A percentile compares a stretch with the other conserved stretches of the same genome.
phyloP scores from a whole-genome alignment of 768 basidiomycete species.

The Mycena maculata region DNA sequence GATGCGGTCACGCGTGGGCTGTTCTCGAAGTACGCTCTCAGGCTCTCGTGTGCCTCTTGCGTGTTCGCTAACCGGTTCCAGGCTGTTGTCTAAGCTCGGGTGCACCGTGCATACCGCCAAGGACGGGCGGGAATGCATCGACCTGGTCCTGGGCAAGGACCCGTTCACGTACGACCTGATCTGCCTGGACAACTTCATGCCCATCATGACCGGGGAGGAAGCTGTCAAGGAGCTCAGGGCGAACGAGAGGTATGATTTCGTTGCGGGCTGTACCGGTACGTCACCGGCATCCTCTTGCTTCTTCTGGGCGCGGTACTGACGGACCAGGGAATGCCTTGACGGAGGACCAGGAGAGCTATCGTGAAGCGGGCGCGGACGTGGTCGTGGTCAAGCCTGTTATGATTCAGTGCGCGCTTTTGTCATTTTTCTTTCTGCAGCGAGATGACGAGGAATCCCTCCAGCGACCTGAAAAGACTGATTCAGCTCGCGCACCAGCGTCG shows the following conservation, averaged over 20 bases:
- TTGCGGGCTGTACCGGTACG: conserved; percentile 42
- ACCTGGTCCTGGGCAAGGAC: conserved; percentile 42
- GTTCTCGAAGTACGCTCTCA: conserved; percentile 26
- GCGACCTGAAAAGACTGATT: conserved; percentile 32
- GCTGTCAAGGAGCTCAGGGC: conserved; percentile 47
- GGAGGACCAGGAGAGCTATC: conserved; percentile 47
- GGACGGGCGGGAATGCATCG: conserved; percentile 51
- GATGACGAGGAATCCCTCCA: not conserved
- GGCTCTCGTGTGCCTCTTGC: not conserved
- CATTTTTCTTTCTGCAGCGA: no score
- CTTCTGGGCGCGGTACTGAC: not conserved
- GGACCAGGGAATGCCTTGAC: conserved; percentile 36
- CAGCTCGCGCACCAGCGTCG: conserved; percentile 31
- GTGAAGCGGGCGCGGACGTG: conserved; percentile 38
- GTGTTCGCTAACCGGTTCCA: not conserved
- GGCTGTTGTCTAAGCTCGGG: conserved; percentile 50
- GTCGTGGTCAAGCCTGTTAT: conserved; percentile 39
- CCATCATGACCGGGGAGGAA: conserved; percentile 48
- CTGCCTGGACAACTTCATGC: conserved; percentile 54
- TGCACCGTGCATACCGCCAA: conserved; percentile 51
- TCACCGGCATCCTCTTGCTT: not conserved
- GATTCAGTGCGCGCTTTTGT: conserved; percentile 34
- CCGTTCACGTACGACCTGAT: conserved; percentile 46
- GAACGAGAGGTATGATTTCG: conserved; percentile 47
- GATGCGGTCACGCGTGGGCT: conserved; percentile 48